Base-by-base conservation (phyloP, 1,139 yeast genomes). In the Lodderomyces oxycetoniae region DNA sequence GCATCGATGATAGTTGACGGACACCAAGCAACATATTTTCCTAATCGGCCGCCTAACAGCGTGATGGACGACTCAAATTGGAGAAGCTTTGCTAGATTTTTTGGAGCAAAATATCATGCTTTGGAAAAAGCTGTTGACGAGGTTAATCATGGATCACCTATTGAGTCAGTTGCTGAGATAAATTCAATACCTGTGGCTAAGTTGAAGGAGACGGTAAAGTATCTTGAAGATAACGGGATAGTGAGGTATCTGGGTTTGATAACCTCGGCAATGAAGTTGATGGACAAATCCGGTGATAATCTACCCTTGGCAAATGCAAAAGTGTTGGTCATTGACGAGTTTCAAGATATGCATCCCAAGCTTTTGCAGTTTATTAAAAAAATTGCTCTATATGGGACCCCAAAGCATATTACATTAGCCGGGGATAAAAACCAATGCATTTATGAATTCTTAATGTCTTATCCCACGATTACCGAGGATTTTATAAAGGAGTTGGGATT, bases 351-450 rank as follows among this genome's bases (percentile, higher is more conserved):
- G 55, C 72, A 77, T 42, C 67, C 69, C 0, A 63, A 61, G n/a
- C 59, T 81, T 17, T 50, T 74, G 30, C 59, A 63, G 9, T 52
- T 83, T 4, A 53, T 81, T 3, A 50, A 57, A 30, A 47, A 53
- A 1, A 51, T 80, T 3, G 53, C 54, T 2, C 37, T 36, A 7
- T 63, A 65, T 44, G 41, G 33, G 3, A 44, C 47, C 1, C 7
- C 9, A 7, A 68, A 71, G 34, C 87, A 79, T 49, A 47, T 84
- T 11, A 71, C 82, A 0, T 58, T 82, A 15, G 83, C 87, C 2
- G 93, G 93, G 1, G 94, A 84, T 52, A 75, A 78, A 1, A 68
- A 79, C 49, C 94, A 84, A 52, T 72, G 83, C 35, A 79, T 84
- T 15, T 84, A 79, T 50, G 77, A 67, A 19, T 83, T 82, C 50